Base-by-base conservation (phyloP, 2,329 filamentous ascomycete species). In the Penicillium palitans region DNA sequence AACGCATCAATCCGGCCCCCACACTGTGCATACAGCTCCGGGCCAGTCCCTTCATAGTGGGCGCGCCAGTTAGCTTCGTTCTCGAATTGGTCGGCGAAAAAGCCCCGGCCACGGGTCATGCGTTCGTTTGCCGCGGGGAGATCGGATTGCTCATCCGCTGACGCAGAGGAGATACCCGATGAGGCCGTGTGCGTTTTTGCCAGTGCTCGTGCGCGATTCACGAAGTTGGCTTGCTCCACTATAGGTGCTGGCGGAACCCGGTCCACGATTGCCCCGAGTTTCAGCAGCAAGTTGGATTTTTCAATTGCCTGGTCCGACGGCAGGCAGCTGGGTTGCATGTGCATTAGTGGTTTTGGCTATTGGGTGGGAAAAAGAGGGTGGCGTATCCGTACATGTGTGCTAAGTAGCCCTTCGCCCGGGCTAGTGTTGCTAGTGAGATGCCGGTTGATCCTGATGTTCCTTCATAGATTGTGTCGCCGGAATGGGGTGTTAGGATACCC, bases 1-100 rank as follows among this genome's bases (percentile, higher is more conserved):
- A 98, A 98, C 3, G 91, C 93, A 72, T 96, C 90, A 2, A 98
- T 70, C 8, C 76, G 76, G 0, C 91, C 91, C 25, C 81, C 83
- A 6, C 90, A 90, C 77, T 99, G 95, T 0, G 80, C 77, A 68
- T 85, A 89, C 64, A 99, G 95, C 78, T 99, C 95, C 0, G 93
- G 95, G 0, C 95, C 95, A 0, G 95, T 99, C 15, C 86, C 85
- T 21, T 83, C 80, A 67, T 88, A 87, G 78, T 99, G 95, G 1
- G 95, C 93, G 46, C 84, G 81, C 83, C 89, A 96, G 76, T 99
- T 99, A 33, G 92, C 90, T 51, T 86, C 81, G 27, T 90, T 93
- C 78, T 99, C 95, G 71, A 99, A 99, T 72, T 99, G 95, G 74
- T 99, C 90, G 0, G 93, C 92, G 72, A 98, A 99, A 77, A 96